Evolutionary conservation across 495 filamentous ascomycete genomes (phyloP).

Genomic region (Pyronema domesticum): DNA sequence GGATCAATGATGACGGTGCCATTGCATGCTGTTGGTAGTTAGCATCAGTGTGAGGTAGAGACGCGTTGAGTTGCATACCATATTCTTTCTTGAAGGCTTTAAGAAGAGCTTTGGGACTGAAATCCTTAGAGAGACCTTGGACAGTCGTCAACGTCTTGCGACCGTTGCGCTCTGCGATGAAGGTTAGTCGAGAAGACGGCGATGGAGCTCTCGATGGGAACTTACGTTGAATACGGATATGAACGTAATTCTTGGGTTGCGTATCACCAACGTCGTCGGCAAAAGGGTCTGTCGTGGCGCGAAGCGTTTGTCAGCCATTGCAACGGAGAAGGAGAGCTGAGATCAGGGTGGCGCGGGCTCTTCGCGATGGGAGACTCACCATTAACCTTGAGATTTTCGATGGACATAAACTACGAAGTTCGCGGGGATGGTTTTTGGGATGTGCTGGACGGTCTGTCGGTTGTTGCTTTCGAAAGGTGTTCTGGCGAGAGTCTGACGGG

Average conservation of each 20-base stretch:
- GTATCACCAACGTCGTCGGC: conserved; percentile 99
- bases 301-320: too few relatives aligned
- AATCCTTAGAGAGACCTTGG: conserved; percentile 93
- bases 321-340: too few relatives aligned
- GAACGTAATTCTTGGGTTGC: conserved; percentile 96
- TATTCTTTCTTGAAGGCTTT: conserved; percentile 99
- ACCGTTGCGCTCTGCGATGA: conserved; percentile 75
- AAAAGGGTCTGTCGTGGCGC: conserved; percentile 94
- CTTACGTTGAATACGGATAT: conserved; percentile 99
- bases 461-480: not conserved
- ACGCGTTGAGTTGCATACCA: conserved; percentile 37
- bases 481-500: not conserved
- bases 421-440: conserved; percentile 12
- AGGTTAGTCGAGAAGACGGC: conserved; percentile 26
- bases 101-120: conserved; percentile 97
- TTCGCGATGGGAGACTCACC: conserved; percentile 42
- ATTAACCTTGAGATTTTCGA: conserved; percentile 99
- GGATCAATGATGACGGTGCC: conserved; percentile 94
- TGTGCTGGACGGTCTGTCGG: not conserved
- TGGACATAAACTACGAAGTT: conserved; percentile 74
- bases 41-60: not conserved
- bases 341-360: too few relatives aligned
- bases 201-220: conserved; percentile 16
- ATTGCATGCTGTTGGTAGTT: conserved; percentile 67
- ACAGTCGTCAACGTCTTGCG: conserved; percentile 99